A percentile compares a stretch with the other conserved stretches of the same genome.
phyloP scores from a whole-genome alignment of 176 grass and related monocot species.

The Echinochloa phyllopogon region DNA sequence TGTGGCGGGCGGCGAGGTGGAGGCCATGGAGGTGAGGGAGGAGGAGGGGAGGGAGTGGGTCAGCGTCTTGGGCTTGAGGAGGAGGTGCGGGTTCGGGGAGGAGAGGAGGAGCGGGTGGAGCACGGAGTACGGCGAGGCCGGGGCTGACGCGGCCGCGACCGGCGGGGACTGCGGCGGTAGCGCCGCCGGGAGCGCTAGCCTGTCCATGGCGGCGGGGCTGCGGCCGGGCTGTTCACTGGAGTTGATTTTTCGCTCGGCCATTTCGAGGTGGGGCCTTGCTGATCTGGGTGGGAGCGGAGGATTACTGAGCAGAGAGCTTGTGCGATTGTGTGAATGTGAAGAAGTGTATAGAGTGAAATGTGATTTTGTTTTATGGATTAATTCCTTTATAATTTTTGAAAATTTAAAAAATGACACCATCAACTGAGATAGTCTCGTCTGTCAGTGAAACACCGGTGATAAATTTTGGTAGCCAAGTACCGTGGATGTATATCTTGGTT shows the following conservation, averaged over 20 bases:
- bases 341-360: too few species aligned
- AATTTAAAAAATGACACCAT: too few species aligned
- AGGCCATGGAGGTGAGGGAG: slow-evolving; percentile 47
- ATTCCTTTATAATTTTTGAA: too few species aligned
- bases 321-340: too few species aligned
- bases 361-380: too few species aligned
- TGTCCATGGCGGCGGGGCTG: slow-evolving; percentile 41
- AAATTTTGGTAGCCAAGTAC: too few species aligned
- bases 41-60: slow-evolving; percentile 58
- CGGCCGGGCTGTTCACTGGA: background rate
- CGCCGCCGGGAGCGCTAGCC: background rate
- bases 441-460: too few species aligned
- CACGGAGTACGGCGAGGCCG: slow-evolving; percentile 41
- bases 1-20: slow-evolving; percentile 45
- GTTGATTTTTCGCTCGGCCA: background rate
- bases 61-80: slow-evolving; percentile 56
- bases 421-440: too few species aligned
- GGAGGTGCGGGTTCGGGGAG: slow-evolving; percentile 50
- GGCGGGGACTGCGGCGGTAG: slow-evolving; percentile 18
- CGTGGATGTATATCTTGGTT: too few species aligned
- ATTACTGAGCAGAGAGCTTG: background rate
- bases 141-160: background rate
- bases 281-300: slow-evolving; percentile 9
- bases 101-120: slow-evolving; percentile 51
- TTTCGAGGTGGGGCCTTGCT: background rate